Evolutionary conservation across 768 basidiomycete species (phyloP).

Genomic region (Termitomyces sp.): DNA sequence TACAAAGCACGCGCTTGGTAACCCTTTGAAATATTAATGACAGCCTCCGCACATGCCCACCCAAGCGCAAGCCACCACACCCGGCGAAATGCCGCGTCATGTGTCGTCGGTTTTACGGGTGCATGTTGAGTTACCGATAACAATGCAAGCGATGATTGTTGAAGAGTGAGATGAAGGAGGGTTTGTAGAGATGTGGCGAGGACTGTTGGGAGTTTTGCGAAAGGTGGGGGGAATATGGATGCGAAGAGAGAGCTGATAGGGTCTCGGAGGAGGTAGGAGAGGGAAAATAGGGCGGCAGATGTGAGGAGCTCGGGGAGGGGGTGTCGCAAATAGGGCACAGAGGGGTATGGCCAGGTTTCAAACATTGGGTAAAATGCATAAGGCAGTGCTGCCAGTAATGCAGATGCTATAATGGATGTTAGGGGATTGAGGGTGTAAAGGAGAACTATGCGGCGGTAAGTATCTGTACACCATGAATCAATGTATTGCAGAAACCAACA

Average conservation of each 20-base stretch:
- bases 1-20: conserved; percentile 66
- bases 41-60: conserved; percentile 67
- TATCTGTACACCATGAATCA: conserved; percentile 37
- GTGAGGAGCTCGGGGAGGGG: conserved; percentile 64
- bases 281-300: conserved; percentile 55
- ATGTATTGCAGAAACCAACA: neutral
- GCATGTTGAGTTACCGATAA: conserved; percentile 45
- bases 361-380: conserved; percentile 38
- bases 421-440: conserved; percentile 59
- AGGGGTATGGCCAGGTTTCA: conserved; percentile 29
- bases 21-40: conserved; percentile 62
- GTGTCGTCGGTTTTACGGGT: conserved; percentile 43
- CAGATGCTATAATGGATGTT: conserved; percentile 43
- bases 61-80: conserved; percentile 79
- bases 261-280: conserved; percentile 48
- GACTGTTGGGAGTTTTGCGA: conserved; percentile 19
- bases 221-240: conserved; percentile 21
- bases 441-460: conserved; percentile 50
- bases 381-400: conserved; percentile 46
- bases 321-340: conserved; percentile 46
- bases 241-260: conserved; percentile 37
- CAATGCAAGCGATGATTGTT: conserved; percentile 48
- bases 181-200: conserved; percentile 42
- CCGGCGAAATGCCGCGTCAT: conserved; percentile 51
- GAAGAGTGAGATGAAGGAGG: conserved; percentile 46